Evolutionary conservation across 73 alveolate species (phyloP).

Genomic region (Tetrahymena borealis): DNA sequence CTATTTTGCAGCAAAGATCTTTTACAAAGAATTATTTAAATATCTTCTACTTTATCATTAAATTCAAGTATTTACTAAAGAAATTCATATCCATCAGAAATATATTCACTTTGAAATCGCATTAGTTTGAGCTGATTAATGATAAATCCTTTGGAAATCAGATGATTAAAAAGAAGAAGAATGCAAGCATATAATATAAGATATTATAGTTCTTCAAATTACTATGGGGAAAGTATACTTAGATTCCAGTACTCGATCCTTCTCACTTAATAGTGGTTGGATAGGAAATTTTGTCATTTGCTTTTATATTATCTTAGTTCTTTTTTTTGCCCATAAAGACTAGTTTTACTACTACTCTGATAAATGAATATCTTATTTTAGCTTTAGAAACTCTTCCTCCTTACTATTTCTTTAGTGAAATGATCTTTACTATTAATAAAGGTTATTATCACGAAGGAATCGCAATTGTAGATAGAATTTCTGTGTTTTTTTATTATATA

Average conservation of each 20-base stretch:
- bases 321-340: neutral
- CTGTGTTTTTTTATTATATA: neutral
- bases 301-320: neutral
- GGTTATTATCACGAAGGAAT: neutral
- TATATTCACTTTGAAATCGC: neutral
- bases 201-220: neutral
- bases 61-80: neutral
- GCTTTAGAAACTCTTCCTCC: neutral
- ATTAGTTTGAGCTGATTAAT: neutral
- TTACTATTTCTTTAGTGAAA: neutral
- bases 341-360: neutral
- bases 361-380: neutral
- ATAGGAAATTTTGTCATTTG: neutral
- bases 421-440: neutral
- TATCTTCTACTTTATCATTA: neutral
- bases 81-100: neutral
- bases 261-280: neutral
- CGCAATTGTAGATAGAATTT: neutral
- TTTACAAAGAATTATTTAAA: neutral
- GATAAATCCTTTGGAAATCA: neutral
- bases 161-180: neutral
- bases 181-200: neutral
- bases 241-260: neutral
- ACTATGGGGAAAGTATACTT: neutral
- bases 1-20: neutral